These are phyloP conservation scores for Venturia oleaginea DNA, from an alignment of 2,329 filamentous ascomycete genomes.

Conservation along the genomic window DNA sequence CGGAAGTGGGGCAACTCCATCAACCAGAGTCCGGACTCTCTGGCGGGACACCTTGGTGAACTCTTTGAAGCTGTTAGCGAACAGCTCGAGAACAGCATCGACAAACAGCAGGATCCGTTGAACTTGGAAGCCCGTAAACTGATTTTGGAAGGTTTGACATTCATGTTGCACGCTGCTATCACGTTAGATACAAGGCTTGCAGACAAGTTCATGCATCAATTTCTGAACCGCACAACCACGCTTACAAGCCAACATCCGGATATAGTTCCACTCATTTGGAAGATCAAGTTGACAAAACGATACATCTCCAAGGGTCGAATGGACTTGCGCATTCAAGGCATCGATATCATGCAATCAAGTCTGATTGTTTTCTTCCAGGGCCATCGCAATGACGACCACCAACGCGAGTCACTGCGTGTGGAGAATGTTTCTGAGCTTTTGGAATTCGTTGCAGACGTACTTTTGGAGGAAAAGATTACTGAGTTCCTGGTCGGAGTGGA, in stretches of 20 bases:
- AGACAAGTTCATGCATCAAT: background rate
- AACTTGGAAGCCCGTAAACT: constrained; percentile 2
- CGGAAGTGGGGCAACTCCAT: background rate
- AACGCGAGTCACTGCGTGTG: constrained; percentile 12
- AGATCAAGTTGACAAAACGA: constrained; percentile 57
- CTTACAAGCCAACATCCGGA: constrained; percentile 23
- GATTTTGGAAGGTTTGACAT: constrained; percentile 1
- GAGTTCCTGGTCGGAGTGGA: constrained; percentile 84
- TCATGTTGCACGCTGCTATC: background rate
- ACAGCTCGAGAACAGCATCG: background rate
- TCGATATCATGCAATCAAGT: constrained; percentile 62
- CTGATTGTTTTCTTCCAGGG: constrained; percentile 51
- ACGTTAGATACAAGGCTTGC: background rate
- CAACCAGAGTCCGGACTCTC: background rate
- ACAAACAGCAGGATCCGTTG: constrained; percentile 12
- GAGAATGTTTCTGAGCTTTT: constrained; percentile 42
- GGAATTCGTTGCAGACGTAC: constrained; percentile 57
- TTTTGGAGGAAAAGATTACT: constrained; percentile 62
- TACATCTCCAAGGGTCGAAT: constrained; percentile 79
- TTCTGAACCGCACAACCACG: background rate
- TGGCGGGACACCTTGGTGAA: background rate
- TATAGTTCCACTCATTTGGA: constrained; percentile 56
- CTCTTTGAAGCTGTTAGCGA: background rate
- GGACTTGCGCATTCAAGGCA: constrained; percentile 75
- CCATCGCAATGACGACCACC: constrained; percentile 37